Evolutionary conservation across 2,329 filamentous ascomycete species (phyloP).

Genomic region (Aspergillus sp.): DNA sequence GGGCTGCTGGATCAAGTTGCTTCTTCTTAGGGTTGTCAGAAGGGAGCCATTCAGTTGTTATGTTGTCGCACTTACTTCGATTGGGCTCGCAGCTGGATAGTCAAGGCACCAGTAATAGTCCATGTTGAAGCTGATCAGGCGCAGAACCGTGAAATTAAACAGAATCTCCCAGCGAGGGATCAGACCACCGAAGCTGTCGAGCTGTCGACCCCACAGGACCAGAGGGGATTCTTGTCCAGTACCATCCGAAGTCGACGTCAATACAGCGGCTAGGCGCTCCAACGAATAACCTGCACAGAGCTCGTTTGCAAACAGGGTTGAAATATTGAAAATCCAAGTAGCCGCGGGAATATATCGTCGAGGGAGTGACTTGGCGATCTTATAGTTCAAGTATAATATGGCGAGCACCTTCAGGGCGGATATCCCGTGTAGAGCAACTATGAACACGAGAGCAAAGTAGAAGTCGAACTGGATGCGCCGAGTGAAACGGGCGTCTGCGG

Average conservation of each 20-base stretch:
- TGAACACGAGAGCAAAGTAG: slow-evolving; percentile 74
- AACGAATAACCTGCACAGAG: slow-evolving; percentile 74
- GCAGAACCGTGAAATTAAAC: slow-evolving; percentile 91
- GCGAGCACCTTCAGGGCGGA: slow-evolving; percentile 77
- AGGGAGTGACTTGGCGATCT: slow-evolving; percentile 70
- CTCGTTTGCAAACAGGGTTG: slow-evolving; percentile 85
- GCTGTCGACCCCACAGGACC: slow-evolving; percentile 63
- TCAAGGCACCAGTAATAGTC: slow-evolving; percentile 93
- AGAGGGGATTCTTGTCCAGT: slow-evolving; percentile 43
- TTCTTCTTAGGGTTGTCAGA: slow-evolving; percentile 76
- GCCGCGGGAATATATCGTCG: slow-evolving; percentile 66
- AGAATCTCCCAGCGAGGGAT: slow-evolving; percentile 92
- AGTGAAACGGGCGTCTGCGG: slow-evolving; percentile 58
- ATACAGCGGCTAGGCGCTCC: slow-evolving; percentile 58
- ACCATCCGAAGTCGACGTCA: slow-evolving; percentile 30
- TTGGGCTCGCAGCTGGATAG: slow-evolving; percentile 59
- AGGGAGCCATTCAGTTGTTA: not conserved
- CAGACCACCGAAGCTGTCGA: slow-evolving; percentile 81
- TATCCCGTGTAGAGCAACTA: slow-evolving; percentile 77
- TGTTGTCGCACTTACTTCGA: slow-evolving; percentile 68
- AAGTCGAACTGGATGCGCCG: slow-evolving; percentile 80
- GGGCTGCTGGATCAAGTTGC: slow-evolving; percentile 82
- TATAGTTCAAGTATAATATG: slow-evolving; percentile 80
- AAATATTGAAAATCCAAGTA: slow-evolving; percentile 90
- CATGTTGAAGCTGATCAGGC: slow-evolving; percentile 93